Evolutionary conservation across 176 grass and related monocot species (phyloP), one percentile per base, ranked within the genome.

Genomic region (Pontederia paniculata): DNA sequence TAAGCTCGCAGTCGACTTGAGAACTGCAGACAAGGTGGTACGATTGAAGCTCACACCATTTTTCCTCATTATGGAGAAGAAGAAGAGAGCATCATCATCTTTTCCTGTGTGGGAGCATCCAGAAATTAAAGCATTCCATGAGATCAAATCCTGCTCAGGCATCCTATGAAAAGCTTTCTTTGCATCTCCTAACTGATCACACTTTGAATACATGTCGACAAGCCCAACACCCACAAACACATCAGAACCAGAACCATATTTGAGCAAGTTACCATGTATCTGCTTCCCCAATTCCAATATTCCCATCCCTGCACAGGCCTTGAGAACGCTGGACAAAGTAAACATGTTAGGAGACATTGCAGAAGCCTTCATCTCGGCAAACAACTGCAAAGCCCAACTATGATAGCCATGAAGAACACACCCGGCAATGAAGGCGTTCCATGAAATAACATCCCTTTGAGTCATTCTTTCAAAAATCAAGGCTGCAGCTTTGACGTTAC

Each of bases 261-360:
- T 84, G 60, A 90, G 81, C 79, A 90, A 84, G 62, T 74, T 84
- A 57, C 86, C 77, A 69, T 90, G 86, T 57, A 97, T 90, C 83
- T 97, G 91, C 62, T 10, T 12, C 31, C 93, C 86, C 65, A 87
- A 81, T 74, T 59, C 25, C 17, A 90, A 66, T 55, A 74, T 81
- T 25, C 68, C 67, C 55, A 48, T 62, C 54, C 85, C 80, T 25
- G 80, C 67, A 16, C 91, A 90, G 50, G 86, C 80, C 70, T 90
- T 90, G 31, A 96, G 63, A 68, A 89, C 73, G 74, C 70, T 78
- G 42, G 83, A 84, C 60, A 97, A 52, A 2, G 74, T 97, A 49
- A 76, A 84, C 15, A 84, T 66, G 48, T 84, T 83, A 51, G 86
- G 93, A 15, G 77, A 45, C 47, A 84, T 74, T 20, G 63, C 86